Evolutionary conservation across 768 basidiomycete species (phyloP).

Genomic region (Amanita polypyramis): DNA sequence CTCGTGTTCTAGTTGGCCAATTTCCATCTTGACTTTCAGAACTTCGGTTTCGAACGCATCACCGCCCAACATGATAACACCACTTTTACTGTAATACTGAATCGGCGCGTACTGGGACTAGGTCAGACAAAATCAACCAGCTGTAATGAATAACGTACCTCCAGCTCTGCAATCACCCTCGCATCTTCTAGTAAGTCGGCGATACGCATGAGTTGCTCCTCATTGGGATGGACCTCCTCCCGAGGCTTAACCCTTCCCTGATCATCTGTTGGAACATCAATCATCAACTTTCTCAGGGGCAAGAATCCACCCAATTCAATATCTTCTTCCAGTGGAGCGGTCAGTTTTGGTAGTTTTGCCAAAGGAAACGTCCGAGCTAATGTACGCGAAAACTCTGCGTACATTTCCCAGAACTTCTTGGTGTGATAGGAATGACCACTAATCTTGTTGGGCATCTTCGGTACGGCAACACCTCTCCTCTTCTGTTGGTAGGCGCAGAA

Average conservation of each 20-base stretch:
- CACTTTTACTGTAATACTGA: slow-evolving; percentile 20
- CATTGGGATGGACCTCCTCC: slow-evolving; percentile 72
- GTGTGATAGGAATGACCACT: slow-evolving; percentile 29
- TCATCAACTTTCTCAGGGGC: slow-evolving; percentile 61
- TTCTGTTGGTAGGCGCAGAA: slow-evolving; percentile 22
- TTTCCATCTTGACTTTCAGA: slow-evolving; percentile 10
- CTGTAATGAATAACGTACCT: slow-evolving; percentile 30
- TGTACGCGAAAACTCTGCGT: slow-evolving; percentile 52
- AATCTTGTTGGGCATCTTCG: slow-evolving; percentile 21
- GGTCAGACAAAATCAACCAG: slow-evolving; percentile 2
- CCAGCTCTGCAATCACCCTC: slow-evolving; percentile 40
- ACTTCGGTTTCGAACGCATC: slow-evolving; percentile 19
- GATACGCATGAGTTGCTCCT: slow-evolving; percentile 91
- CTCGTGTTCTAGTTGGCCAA: slow-evolving; percentile 5
- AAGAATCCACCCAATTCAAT: slow-evolving; percentile 80
- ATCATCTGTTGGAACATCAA: slow-evolving; percentile 14
- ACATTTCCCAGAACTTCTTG: slow-evolving; percentile 61
- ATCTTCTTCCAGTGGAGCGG: slow-evolving; percentile 77
- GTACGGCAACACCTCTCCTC: neutral
- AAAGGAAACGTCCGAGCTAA: slow-evolving; percentile 62
- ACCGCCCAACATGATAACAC: slow-evolving; percentile 22
- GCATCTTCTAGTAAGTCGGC: slow-evolving; percentile 75
- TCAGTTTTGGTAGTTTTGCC: slow-evolving; percentile 44
- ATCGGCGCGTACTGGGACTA: slow-evolving; percentile 30
- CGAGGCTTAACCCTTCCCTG: slow-evolving; percentile 15